Evolutionary conservation across 331 rosid genomes (phyloP).

Genomic region (Arachis monticola): DNA sequence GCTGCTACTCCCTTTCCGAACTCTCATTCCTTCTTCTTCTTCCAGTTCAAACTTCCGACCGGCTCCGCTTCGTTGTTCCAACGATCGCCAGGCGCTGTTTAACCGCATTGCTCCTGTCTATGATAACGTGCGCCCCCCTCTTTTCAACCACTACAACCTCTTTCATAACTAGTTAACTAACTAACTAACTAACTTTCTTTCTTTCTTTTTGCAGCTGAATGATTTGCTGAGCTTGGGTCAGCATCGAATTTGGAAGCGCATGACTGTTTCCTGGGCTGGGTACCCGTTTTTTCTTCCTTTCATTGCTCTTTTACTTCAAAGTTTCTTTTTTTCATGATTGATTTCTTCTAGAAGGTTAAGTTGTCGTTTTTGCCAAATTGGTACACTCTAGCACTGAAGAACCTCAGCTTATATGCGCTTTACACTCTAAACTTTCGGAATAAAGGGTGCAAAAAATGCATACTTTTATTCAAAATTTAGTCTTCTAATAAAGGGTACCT

Average conservation of each 20-base stretch:
- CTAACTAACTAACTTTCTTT: background rate
- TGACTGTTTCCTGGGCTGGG: constrained; percentile 90
- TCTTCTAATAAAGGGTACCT: no score
- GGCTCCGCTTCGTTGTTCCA: constrained; percentile 45
- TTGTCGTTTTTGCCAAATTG: no score
- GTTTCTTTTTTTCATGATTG: background rate
- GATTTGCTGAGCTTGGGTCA: constrained; percentile 86
- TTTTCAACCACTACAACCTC: background rate
- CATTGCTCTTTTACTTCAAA: background rate
- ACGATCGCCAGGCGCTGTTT: constrained; percentile 68
- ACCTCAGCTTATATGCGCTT: no score
- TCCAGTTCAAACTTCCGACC: constrained; percentile 36
- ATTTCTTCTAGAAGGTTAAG: no score
- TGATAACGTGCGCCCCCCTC: constrained; percentile 55
- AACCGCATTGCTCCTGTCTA: constrained; percentile 87
- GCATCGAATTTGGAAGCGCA: constrained; percentile 90
- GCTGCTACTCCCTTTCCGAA: background rate
- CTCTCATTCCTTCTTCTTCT: constrained; percentile 16
- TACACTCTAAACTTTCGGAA: no score
- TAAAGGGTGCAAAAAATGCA: no score
- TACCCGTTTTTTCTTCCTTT: constrained; percentile 5
- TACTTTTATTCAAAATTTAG: no score
- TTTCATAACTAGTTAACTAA: background rate
- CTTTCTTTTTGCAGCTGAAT: constrained; percentile 53
- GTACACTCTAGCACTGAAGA: no score